These are phyloP conservation scores for Herpotrichia juniperi DNA, from an alignment of 2,329 filamentous ascomycete genomes.

Conservation along the genomic window DNA sequence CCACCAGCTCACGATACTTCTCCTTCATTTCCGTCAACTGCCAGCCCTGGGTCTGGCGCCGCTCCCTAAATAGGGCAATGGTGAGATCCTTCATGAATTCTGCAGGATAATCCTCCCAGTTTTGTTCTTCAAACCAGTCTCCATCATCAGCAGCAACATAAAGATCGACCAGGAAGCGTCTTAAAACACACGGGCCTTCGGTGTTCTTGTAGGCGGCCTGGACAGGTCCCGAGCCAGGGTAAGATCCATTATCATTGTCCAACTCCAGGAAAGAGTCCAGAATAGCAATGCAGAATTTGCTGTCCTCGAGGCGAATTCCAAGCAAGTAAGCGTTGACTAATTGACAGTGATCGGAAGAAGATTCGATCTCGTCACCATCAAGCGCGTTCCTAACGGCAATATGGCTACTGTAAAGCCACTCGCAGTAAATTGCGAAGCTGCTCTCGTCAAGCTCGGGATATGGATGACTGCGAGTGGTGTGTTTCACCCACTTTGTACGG, in stretches of 20 bases:
- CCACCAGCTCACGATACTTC: too few species aligned
- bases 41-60: too few species aligned
- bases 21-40: too few species aligned
- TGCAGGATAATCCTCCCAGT: too few species aligned
- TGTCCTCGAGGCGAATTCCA: background rate
- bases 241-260: background rate
- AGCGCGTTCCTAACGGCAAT: background rate
- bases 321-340: background rate
- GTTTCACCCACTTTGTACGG: constrained; percentile 6
- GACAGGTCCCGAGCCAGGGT: background rate
- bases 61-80: too few species aligned
- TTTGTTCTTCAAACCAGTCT: background rate
- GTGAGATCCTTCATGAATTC: too few species aligned
- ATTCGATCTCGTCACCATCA: too few species aligned
- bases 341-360: background rate
- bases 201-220: background rate
- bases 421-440: constrained; percentile 16
- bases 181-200: background rate
- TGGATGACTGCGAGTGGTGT: background rate
- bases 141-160: background rate
- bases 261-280: background rate
- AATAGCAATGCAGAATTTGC: background rate
- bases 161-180: background rate
- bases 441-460: background rate
- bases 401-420: constrained; percentile 19